Evolutionary conservation across 805 yeast species (phyloP).

Genomic region (Wickerhamiella lipophila): DNA sequence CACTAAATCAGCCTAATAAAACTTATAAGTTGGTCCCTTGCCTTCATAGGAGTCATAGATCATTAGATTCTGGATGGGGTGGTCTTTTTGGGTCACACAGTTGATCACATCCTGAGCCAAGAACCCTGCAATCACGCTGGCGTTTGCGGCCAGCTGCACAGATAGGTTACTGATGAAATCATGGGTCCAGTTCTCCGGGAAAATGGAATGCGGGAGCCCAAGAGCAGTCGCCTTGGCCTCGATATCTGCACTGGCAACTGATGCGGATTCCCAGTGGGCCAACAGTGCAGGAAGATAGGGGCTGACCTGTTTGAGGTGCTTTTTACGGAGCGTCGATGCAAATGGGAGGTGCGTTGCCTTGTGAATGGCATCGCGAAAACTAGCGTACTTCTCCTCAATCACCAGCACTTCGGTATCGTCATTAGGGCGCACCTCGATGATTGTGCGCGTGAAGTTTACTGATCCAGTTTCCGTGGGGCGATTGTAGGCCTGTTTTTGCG

Average conservation of each 20-base stretch:
- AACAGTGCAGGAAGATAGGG: slow-evolving; percentile 48
- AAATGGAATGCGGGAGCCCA: slow-evolving; percentile 36
- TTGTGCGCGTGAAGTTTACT: slow-evolving; percentile 33
- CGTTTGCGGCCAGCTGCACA: slow-evolving; percentile 66
- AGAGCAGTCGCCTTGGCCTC: slow-evolving; percentile 24
- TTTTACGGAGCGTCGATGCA: slow-evolving; percentile 18
- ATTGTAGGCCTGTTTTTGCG: slow-evolving; percentile 17
- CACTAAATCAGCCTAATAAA: no score
- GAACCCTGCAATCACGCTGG: slow-evolving; percentile 82
- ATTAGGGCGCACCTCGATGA: slow-evolving; percentile 30
- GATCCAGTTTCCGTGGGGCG: slow-evolving; percentile 41
- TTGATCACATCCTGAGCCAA: slow-evolving; percentile 86
- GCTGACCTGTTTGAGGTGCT: slow-evolving; percentile 36
- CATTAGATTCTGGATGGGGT: slow-evolving; percentile 71
- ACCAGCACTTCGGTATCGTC: slow-evolving; percentile 30
- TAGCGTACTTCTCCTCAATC: slow-evolving; percentile 20
- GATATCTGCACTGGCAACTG: slow-evolving; percentile 25
- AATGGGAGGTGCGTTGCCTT: slow-evolving; percentile 15
- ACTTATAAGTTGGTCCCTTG: slow-evolving; percentile 60
- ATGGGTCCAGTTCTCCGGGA: slow-evolving; percentile 30
- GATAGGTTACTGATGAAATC: slow-evolving; percentile 27
- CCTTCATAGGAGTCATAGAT: slow-evolving; percentile 59
- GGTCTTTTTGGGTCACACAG: slow-evolving; percentile 56
- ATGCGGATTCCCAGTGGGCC: slow-evolving; percentile 38
- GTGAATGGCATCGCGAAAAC: slow-evolving; percentile 16